phyloP scores from a whole-genome alignment of 2,329 filamentous ascomycete species.

The Colletotrichum theobromicola region DNA sequence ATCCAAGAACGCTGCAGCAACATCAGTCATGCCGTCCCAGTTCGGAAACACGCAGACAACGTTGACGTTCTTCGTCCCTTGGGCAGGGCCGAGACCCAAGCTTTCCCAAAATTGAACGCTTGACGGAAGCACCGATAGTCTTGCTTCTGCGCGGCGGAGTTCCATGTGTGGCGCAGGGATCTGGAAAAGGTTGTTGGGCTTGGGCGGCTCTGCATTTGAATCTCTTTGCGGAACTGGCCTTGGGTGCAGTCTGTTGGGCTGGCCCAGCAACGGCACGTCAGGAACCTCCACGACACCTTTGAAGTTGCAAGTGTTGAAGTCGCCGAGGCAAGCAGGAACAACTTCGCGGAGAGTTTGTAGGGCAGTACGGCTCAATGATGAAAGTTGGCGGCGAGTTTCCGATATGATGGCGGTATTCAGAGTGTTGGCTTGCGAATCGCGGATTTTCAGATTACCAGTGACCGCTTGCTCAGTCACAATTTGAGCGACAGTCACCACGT shows the following conservation, averaged over 20 bases:
- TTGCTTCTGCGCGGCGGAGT: slow-evolving; percentile 71
- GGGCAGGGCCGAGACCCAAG: slow-evolving; percentile 74
- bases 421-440: slow-evolving; percentile 12
- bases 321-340: slow-evolving; percentile 50
- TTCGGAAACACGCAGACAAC: slow-evolving; percentile 75
- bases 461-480: slow-evolving; percentile 74
- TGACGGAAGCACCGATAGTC: slow-evolving; percentile 75
- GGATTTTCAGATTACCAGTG: slow-evolving; percentile 42
- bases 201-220: slow-evolving; percentile 48
- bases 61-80: slow-evolving; percentile 73
- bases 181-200: slow-evolving; percentile 60
- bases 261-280: slow-evolving; percentile 49
- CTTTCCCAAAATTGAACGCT: slow-evolving; percentile 84
- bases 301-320: slow-evolving; percentile 21
- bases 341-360: slow-evolving; percentile 51
- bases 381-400: slow-evolving; percentile 46
- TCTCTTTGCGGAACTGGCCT: slow-evolving; percentile 49
- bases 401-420: slow-evolving; percentile 27
- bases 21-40: slow-evolving; percentile 65
- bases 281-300: slow-evolving; percentile 15
- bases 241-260: slow-evolving; percentile 56
- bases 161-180: slow-evolving; percentile 75
- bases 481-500: slow-evolving; percentile 71
- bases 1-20: slow-evolving; percentile 68
- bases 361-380: slow-evolving; percentile 50